Evolutionary conservation across 1,284 basidiomycete genomes (phyloP).

Genomic region (Mycena sp.): DNA sequence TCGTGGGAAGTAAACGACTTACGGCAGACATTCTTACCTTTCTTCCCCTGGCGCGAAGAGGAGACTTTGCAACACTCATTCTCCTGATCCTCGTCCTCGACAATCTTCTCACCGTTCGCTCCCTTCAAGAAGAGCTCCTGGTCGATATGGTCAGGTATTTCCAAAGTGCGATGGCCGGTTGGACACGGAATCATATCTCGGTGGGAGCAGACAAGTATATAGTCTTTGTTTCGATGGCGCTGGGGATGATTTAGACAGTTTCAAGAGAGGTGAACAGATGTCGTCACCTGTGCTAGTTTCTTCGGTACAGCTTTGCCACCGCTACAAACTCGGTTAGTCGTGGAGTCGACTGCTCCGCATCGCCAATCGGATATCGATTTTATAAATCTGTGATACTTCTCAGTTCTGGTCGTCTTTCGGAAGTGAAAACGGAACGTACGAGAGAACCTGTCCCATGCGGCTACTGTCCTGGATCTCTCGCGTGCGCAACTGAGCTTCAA

Average conservation of each 20-base stretch:
- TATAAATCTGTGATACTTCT: neutral
- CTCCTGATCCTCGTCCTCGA: too few relatives aligned
- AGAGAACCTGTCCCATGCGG: conserved; percentile 10
- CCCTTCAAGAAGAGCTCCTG: too few relatives aligned
- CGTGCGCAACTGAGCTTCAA: conserved; percentile 9
- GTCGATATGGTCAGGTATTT: too few relatives aligned
- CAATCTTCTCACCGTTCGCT: too few relatives aligned
- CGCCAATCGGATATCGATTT: conserved; percentile 16
- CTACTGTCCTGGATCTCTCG: conserved; percentile 17
- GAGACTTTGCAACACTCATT: too few relatives aligned
- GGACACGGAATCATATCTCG: too few relatives aligned
- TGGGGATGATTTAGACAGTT: conserved; percentile 1
- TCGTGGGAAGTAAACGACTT: too few relatives aligned
- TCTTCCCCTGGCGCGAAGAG: too few relatives aligned
- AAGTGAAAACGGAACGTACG: neutral
- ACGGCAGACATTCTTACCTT: too few relatives aligned
- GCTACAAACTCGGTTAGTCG: conserved; percentile 1
- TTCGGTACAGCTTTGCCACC: conserved; percentile 9
- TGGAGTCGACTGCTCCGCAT: conserved; percentile 3
- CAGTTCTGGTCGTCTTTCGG: conserved; percentile 5
- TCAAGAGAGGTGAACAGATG: neutral
- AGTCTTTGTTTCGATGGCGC: too few relatives aligned
- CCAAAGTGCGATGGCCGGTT: too few relatives aligned
- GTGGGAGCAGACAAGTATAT: too few relatives aligned
- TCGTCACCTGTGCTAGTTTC: conserved; percentile 2